Evolutionary conservation across 73 alveolate species (phyloP).

Genomic region (Urostyla sp.): DNA sequence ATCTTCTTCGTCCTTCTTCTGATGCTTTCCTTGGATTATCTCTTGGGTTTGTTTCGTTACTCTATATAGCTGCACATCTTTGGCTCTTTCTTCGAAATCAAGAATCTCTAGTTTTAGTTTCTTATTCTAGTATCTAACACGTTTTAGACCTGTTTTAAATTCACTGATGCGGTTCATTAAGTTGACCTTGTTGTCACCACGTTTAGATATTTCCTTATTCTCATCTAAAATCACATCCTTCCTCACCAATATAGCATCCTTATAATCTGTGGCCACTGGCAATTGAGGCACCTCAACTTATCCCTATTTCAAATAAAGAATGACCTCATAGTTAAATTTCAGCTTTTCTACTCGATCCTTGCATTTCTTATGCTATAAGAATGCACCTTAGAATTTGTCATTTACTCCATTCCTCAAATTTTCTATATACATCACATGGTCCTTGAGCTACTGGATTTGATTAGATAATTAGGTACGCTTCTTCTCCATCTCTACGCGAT

Average conservation of each 20-base stretch:
- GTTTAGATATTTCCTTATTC: conserved; percentile 67
- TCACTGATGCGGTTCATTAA: conserved; percentile 65
- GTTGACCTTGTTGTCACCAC: conserved; percentile 77
- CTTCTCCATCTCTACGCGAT: conserved; percentile 64
- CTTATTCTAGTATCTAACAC: conserved; percentile 69
- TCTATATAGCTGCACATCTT: conserved; percentile 88
- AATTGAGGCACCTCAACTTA: conserved; percentile 87
- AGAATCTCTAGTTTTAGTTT: conserved; percentile 68
- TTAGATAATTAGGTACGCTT: conserved; percentile 18
- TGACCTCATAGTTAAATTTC: conserved; percentile 75
- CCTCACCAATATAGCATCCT: conserved; percentile 79
- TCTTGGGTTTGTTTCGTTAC: conserved; percentile 91
- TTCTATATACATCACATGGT: conserved; percentile 57
- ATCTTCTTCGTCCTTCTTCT: conserved; percentile 89
- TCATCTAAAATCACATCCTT: conserved; percentile 81
- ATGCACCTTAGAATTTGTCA: conserved; percentile 33
- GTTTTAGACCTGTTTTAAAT: conserved; percentile 65
- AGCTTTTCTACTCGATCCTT: conserved; percentile 62
- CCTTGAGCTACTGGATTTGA: conserved; percentile 53
- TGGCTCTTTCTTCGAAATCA: conserved; percentile 80
- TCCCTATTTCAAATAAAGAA: conserved; percentile 80
- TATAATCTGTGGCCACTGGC: conserved; percentile 91
- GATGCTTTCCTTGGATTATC: conserved; percentile 90
- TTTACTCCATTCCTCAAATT: conserved; percentile 30
- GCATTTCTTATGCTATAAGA: conserved; percentile 56